A percentile compares a stretch with the other conserved stretches of the same genome.
These are phyloP conservation scores for Cystobasidium ongulense DNA, from an alignment of 768 basidiomycete genomes.

Conservation along the genomic window DNA sequence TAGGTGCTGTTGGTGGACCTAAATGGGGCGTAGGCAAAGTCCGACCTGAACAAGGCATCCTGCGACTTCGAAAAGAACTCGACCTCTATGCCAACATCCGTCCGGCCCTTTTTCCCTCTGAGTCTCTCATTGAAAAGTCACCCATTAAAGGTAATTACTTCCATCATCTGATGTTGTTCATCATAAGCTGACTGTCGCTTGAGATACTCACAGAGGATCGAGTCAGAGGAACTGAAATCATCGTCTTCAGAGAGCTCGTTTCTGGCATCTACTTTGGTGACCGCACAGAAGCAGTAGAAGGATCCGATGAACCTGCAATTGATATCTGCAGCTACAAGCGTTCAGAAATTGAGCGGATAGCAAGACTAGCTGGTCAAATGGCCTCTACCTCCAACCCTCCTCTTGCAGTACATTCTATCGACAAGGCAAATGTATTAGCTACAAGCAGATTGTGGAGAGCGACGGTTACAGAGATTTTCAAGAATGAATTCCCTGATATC, in stretches of 20 bases:
- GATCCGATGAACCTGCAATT: conserved; percentile 61
- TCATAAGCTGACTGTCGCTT: not conserved
- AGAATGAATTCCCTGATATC: conserved; percentile 78
- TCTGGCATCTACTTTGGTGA: conserved; percentile 92
- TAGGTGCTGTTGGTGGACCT: conserved; percentile 95
- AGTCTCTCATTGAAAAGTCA: conserved; percentile 73
- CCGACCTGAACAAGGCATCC: conserved; percentile 84
- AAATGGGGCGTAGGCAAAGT: conserved; percentile 90
- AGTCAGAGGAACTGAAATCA: conserved; percentile 56
- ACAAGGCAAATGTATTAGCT: conserved; percentile 98
- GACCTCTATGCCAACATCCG: conserved; percentile 98
- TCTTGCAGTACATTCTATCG: conserved; percentile 79
- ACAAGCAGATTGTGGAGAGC: conserved; percentile 89
- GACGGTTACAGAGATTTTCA: conserved; percentile 75
- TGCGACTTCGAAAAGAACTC: conserved; percentile 77
- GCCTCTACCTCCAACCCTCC: conserved; percentile 75
- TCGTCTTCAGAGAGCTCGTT: conserved; percentile 91
- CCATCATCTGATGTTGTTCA: conserved; percentile 44
- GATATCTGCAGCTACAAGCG: conserved; percentile 92
- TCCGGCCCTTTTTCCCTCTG: conserved; percentile 87
- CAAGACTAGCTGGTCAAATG: conserved; percentile 87
- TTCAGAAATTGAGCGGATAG: conserved; percentile 83
- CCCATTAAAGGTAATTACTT: conserved; percentile 79
- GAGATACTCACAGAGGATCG: conserved; percentile 31
- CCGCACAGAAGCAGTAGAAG: conserved; percentile 61